phyloP scores from a whole-genome alignment of 495 filamentous ascomycete genomes.

The Hyaloscypha hepaticicola region DNA sequence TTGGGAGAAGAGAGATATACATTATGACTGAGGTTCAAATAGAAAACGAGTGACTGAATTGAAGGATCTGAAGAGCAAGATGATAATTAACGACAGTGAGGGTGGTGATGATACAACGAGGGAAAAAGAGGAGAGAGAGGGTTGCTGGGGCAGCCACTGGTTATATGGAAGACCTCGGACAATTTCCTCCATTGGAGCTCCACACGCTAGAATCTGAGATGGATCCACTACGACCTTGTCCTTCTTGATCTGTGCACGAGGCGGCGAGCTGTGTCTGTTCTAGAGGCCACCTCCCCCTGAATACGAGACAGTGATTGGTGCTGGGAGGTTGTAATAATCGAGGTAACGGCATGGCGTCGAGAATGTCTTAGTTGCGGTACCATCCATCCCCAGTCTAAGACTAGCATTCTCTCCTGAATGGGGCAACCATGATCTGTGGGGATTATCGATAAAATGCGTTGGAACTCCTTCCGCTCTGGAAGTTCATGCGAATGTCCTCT shows the following conservation, averaged over 20 bases:
- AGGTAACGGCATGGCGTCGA: conserved; percentile 7
- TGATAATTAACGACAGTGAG: conserved; percentile 6
- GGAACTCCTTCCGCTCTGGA: not conserved
- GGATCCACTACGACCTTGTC: not conserved
- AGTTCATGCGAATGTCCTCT: not conserved
- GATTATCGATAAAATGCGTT: not conserved
- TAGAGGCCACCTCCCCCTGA: not conserved
- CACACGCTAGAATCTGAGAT: conserved; percentile 5
- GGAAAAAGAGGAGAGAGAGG: conserved; percentile 8
- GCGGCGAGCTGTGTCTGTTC: conserved; percentile 5
- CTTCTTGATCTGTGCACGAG: conserved; percentile 3
- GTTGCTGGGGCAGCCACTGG: not conserved
- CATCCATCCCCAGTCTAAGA: not conserved
- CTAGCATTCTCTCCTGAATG: not conserved
- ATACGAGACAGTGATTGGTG: conserved; percentile 3
- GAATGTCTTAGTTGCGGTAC: not conserved
- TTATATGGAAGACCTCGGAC: conserved; percentile 16
- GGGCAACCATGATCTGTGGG: not conserved
- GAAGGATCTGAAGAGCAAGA: not conserved
- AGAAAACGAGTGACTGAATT: not conserved
- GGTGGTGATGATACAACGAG: not conserved
- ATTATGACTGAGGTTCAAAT: conserved; percentile 14
- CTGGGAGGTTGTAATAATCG: not conserved
- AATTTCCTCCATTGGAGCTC: conserved; percentile 14
- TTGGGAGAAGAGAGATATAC: conserved; percentile 22